Conservation (phyloP, 768 basidiomycete species). For the Pleurotus pulmonarius region DNA sequence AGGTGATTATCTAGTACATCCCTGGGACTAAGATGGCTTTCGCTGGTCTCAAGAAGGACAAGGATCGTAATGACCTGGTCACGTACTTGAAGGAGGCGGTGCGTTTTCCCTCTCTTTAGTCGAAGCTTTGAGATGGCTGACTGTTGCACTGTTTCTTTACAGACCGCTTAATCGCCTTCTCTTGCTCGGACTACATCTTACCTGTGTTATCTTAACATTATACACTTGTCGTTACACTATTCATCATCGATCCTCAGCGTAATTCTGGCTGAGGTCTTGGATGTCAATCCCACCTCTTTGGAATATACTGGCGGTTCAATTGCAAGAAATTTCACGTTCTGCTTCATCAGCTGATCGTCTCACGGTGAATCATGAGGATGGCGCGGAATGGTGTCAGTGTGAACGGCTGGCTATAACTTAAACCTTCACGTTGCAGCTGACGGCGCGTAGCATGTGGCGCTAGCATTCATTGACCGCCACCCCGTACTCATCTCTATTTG, state of each 20-base stretch:
- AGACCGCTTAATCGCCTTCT: constrained; percentile 5
- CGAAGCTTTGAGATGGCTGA: not conserved
- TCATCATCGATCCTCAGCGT: not conserved
- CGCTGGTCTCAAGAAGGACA: constrained; percentile 97
- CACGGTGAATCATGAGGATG: no score
- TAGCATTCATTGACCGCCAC: no score
- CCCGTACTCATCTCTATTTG: not conserved
- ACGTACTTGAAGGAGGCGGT: constrained; percentile 77
- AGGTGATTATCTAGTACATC: constrained; percentile 58
- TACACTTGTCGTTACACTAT: not conserved
- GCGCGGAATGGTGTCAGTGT: no score
- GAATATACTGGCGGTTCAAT: not conserved
- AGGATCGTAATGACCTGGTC: constrained; percentile 94
- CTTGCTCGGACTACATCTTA: constrained; percentile 1
- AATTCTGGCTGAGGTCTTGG: not conserved
- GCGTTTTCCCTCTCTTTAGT: constrained; percentile 22
- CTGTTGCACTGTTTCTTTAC: not conserved
- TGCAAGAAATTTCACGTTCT: no score
- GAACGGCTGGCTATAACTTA: no score
- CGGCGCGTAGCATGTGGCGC: no score
- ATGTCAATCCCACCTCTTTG: not conserved
- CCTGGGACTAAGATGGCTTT: constrained; percentile 99
- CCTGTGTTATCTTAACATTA: not conserved
- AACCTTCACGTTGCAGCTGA: no score
- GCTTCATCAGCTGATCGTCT: no score